A percentile compares a stretch with the other conserved stretches of the same genome.
Conservation (phyloP, 1,139 yeast species). For the Arxiozyma slooffiae region DNA sequence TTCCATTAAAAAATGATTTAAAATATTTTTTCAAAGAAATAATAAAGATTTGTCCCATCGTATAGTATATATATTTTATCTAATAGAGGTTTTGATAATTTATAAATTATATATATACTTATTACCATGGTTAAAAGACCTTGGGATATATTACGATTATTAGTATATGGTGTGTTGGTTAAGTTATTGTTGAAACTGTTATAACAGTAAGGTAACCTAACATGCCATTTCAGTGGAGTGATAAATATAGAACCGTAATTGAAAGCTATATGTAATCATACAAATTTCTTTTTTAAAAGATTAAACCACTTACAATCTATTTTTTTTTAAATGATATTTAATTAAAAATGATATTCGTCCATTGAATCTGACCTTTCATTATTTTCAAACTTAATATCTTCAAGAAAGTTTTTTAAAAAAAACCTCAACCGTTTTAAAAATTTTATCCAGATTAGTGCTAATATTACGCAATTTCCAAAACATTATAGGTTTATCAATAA, state of each 20-base stretch:
- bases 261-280: slow-evolving; percentile 13
- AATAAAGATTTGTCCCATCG: slow-evolving; percentile 21
- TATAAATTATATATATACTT: slow-evolving; percentile 16
- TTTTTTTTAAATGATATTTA: slow-evolving; percentile 9
- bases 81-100: slow-evolving; percentile 19
- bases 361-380: slow-evolving; percentile 19
- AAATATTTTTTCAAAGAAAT: slow-evolving; percentile 31
- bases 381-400: slow-evolving; percentile 12
- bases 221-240: slow-evolving; percentile 29
- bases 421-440: slow-evolving; percentile 12
- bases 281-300: slow-evolving; percentile 11
- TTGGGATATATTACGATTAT: slow-evolving; percentile 6
- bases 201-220: slow-evolving; percentile 30
- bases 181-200: slow-evolving; percentile 20
- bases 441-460: slow-evolving; percentile 24
- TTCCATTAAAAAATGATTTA: slow-evolving; percentile 27
- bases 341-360: slow-evolving; percentile 23
- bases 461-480: slow-evolving; percentile 15
- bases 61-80: slow-evolving; percentile 24
- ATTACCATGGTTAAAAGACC: slow-evolving; percentile 6
- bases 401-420: slow-evolving; percentile 14
- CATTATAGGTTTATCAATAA: slow-evolving; percentile 3
- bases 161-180: slow-evolving; percentile 13
- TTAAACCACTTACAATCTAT: slow-evolving; percentile 10
- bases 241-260: slow-evolving; percentile 8